A percentile compares a stretch with the other conserved stretches of the same genome.
These are phyloP conservation scores for Clarireedia hainanense DNA, from an alignment of 2,329 filamentous ascomycete genomes.

Conservation along the genomic window DNA sequence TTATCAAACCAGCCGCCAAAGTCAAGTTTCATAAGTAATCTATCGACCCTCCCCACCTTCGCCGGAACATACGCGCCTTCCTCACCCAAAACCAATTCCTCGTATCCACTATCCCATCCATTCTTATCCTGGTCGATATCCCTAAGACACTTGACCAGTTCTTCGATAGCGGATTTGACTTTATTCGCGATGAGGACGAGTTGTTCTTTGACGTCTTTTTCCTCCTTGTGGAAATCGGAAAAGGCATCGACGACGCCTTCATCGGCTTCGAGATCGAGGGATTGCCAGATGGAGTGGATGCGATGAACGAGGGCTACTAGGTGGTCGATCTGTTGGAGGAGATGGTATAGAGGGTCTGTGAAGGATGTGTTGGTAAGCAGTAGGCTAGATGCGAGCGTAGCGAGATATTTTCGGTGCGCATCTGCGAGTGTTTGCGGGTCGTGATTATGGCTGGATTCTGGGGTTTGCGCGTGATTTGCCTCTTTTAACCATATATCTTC, in stretches of 20 bases:
- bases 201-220: conserved; percentile 56
- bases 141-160: conserved; percentile 46
- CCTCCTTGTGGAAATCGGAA: conserved; percentile 64
- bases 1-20: conserved; percentile 31
- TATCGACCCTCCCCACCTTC: conserved; percentile 72
- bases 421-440: conserved; percentile 80
- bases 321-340: conserved; percentile 71
- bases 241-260: conserved; percentile 73
- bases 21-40: conserved; percentile 86
- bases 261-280: conserved; percentile 73
- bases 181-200: conserved; percentile 55
- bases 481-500: conserved; percentile 38
- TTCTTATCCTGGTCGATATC: conserved; percentile 41
- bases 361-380: conserved; percentile 58
- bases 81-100: conserved; percentile 31
- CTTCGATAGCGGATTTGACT: conserved; percentile 60
- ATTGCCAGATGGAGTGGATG: conserved; percentile 67
- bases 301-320: conserved; percentile 70
- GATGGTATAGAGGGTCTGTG: conserved; percentile 55
- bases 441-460: conserved; percentile 36
- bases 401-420: conserved; percentile 72
- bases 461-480: conserved; percentile 15
- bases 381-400: conserved; percentile 56
- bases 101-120: conserved; percentile 29
- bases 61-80: conserved; percentile 57